These are phyloP conservation scores for Beauveria rudraprayagi DNA, from an alignment of 2,329 filamentous ascomycete species.

Conservation along the genomic window DNA sequence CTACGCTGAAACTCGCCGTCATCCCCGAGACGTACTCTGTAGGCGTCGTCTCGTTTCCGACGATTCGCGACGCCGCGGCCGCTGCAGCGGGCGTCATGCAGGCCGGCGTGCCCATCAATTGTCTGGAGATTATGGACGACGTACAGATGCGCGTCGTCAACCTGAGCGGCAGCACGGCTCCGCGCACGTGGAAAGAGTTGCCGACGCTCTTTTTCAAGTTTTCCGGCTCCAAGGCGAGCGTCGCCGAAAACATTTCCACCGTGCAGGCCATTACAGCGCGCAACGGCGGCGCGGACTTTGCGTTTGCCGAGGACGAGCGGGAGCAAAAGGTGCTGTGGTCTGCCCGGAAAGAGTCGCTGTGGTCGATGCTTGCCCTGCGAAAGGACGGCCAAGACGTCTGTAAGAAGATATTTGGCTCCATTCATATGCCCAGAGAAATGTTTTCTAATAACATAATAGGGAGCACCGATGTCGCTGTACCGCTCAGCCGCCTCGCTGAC, in stretches of 20 bases:
- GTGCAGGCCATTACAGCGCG: conserved; percentile 60
- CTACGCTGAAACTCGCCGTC: conserved; percentile 70
- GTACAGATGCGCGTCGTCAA: conserved; percentile 83
- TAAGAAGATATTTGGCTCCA: background rate
- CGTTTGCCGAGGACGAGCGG: conserved; percentile 63
- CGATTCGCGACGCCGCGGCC: conserved; percentile 65
- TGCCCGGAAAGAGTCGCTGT: conserved; percentile 74
- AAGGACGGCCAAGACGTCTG: conserved; percentile 57
- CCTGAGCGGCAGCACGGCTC: conserved; percentile 59
- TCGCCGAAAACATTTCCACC: conserved; percentile 65
- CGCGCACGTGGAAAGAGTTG: conserved; percentile 62
- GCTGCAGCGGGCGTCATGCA: conserved; percentile 71
- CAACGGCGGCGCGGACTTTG: conserved; percentile 60
- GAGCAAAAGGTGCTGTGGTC: conserved; percentile 74
- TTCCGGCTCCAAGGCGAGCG: conserved; percentile 68
- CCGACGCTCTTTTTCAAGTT: conserved; percentile 84
- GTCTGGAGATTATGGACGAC: conserved; percentile 83
- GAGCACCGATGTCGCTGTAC: conserved; percentile 80
- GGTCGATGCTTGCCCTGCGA: conserved; percentile 68
- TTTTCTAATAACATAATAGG: conserved; percentile 28
- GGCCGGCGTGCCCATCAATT: conserved; percentile 62
- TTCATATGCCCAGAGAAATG: background rate
- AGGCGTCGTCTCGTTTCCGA: conserved; percentile 71
- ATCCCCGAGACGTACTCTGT: conserved; percentile 70
- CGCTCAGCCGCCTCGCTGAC: conserved; percentile 65